phyloP scores from a whole-genome alignment of 1,284 basidiomycete genomes.

The Rhodofomes roseus region DNA sequence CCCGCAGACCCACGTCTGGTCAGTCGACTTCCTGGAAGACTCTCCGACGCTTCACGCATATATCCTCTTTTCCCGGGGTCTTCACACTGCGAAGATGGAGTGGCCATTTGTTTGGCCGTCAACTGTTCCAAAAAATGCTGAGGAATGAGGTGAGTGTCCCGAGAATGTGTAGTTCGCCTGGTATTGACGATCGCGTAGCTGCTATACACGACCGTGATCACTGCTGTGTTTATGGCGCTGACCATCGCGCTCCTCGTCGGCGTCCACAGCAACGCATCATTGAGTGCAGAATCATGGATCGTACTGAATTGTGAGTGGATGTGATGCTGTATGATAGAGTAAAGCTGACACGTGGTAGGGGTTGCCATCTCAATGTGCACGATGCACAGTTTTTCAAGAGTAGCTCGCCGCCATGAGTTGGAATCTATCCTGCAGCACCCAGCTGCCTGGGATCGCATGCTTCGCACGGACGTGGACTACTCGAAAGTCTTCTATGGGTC shows the following conservation, averaged over 20 bases:
- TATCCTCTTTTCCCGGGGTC: constrained; percentile 26
- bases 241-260: constrained; percentile 50
- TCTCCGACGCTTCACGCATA: neutral
- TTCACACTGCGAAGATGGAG: constrained; percentile 44
- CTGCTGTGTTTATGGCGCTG: constrained; percentile 45
- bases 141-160: constrained; percentile 51
- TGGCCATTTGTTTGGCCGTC: constrained; percentile 49
- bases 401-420: constrained; percentile 58
- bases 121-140: constrained; percentile 44
- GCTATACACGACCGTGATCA: constrained; percentile 54
- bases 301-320: constrained; percentile 49
- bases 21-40: neutral
- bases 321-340: neutral
- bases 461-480: constrained; percentile 24
- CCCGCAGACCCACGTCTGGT: neutral
- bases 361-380: constrained; percentile 52
- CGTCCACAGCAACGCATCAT: constrained; percentile 39
- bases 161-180: neutral
- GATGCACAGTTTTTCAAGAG: constrained; percentile 59
- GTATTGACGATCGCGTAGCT: constrained; percentile 33
- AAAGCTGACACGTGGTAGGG: constrained; percentile 36
- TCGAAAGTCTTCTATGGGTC: constrained; percentile 17
- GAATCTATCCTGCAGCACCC: constrained; percentile 53
- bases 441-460: constrained; percentile 36
- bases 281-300: constrained; percentile 51